Base-by-base conservation (phyloP, 495 filamentous ascomycete species). In the Echria macrotheca region DNA sequence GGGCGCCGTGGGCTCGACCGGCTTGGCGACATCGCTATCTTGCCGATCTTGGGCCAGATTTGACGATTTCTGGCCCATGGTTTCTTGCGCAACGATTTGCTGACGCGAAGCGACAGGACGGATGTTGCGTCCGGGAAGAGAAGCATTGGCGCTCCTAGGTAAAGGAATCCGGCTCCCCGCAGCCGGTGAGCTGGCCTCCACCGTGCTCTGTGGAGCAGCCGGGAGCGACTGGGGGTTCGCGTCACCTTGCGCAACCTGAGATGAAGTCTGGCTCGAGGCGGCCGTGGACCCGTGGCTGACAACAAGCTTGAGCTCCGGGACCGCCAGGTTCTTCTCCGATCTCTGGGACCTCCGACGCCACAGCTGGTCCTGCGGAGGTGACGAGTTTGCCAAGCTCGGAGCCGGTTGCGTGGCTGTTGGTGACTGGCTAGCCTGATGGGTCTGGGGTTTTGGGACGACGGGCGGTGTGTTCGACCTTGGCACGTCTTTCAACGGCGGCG, bases 321-420 rank as follows among this genome's bases (percentile, higher is more conserved):
- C 60, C 15, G 65, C 63, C 19, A 71, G 40, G 46, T 53, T 68
- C 28, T 60, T 60, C 31, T 76, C 71, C 36, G 55, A 59, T 54
- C 61, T 72, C 9, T 67, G 52, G 18, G 72, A 74, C 49, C 70
- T 62, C n/a, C 72, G 63, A 28, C 66, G 63, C 71, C 71, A 73
- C 35, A 76, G 66, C 40, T 72, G 61, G 11, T 56, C 64, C 23
- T 64, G 57, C 19, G 55, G 65, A 7, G 72, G 64, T 23, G 66
- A 65, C n/a, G 32, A 49, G 31, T 55, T 46, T 6, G 25, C 24
- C 35, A 52, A 38, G 14, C 52, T 48, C 14, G 54, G 49, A 47
- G 53, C 25, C 12, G 35, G 36, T 9, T 39, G 54, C 40, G 46
- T 37, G 28, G 44, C 44, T 18, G 56, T 49, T 17, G 50, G 44